phyloP scores from a whole-genome alignment of 2,329 filamentous ascomycete species.

The Fusarium sp. region DNA sequence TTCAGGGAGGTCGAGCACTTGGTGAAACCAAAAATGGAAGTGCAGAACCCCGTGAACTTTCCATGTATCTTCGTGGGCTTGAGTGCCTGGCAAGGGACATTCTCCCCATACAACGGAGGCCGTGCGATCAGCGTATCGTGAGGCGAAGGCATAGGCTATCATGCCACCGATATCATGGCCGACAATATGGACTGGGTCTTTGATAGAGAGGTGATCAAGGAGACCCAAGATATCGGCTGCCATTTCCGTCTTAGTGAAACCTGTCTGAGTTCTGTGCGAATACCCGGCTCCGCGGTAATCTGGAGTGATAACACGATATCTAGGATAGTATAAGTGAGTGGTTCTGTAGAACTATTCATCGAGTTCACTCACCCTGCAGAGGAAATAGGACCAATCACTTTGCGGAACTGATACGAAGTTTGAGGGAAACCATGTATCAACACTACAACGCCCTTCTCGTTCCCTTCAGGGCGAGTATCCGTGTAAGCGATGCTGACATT shows the following conservation, averaged over 20 bases:
- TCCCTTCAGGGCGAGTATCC: conserved; percentile 1
- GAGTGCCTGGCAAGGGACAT: conserved; percentile 15
- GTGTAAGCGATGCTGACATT: conserved; percentile 23
- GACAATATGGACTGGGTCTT: conserved; percentile 6
- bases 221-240: conserved; percentile 14
- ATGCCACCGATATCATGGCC: conserved; percentile 31
- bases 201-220: conserved; percentile 11
- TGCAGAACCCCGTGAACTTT: conserved; percentile 8
- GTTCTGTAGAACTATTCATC: rapidly evolving
- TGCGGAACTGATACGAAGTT: conserved; percentile 28
- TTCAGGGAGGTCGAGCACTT: conserved; percentile 15
- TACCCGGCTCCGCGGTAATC: conserved; percentile 21
- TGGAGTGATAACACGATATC: conserved; percentile 23
- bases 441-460: conserved; percentile 14
- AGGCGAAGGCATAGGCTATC: conserved; percentile 26
- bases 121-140: conserved; percentile 8
- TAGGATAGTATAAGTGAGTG: background rate
- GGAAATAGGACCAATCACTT: conserved; percentile 8
- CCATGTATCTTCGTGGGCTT: conserved; percentile 9
- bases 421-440: conserved; percentile 27
- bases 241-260: conserved; percentile 29
- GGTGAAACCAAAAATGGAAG: conserved; percentile 24
- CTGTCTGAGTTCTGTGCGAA: conserved; percentile 14
- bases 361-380: background rate
- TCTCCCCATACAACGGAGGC: conserved; percentile 26